Evolutionary conservation across 2,329 filamentous ascomycete species (phyloP).

Genomic region (Trichoderma brevicompactum): DNA sequence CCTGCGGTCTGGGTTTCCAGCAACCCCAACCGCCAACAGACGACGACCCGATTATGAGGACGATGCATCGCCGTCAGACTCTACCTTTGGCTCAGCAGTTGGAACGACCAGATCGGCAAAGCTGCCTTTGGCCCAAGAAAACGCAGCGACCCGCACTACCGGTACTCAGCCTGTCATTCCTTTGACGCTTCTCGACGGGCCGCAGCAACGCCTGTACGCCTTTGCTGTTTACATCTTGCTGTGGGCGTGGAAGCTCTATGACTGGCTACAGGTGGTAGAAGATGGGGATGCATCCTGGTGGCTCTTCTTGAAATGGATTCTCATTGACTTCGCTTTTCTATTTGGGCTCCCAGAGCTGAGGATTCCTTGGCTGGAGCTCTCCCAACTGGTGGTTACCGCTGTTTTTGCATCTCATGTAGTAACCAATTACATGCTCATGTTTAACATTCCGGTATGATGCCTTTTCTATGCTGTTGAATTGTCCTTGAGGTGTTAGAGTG

Average conservation of each 20-base stretch:
- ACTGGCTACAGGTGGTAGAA: slow-evolving; percentile 78
- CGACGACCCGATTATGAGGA: slow-evolving; percentile 34
- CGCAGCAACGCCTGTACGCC: slow-evolving; percentile 87
- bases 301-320: slow-evolving; percentile 92
- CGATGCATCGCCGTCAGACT: slow-evolving; percentile 37
- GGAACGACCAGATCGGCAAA: slow-evolving; percentile 32
- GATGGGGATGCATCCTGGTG: slow-evolving; percentile 86
- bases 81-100: background rate
- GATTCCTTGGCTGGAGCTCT: slow-evolving; percentile 97
- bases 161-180: slow-evolving; percentile 72
- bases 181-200: slow-evolving; percentile 80
- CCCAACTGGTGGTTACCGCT: slow-evolving; percentile 70
- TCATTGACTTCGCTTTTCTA: slow-evolving; percentile 83
- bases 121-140: slow-evolving; percentile 56
- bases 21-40: slow-evolving; percentile 64
- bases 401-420: slow-evolving; percentile 74
- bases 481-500: background rate
- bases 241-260: slow-evolving; percentile 82
- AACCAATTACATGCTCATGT: slow-evolving; percentile 87
- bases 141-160: slow-evolving; percentile 37
- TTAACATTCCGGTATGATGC: slow-evolving; percentile 72
- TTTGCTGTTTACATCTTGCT: slow-evolving; percentile 77
- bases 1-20: slow-evolving; percentile 80
- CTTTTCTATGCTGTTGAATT: background rate
- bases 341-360: slow-evolving; percentile 84